Conservation (phyloP, 768 basidiomycete genomes). For the Dioszegia crocea region DNA sequence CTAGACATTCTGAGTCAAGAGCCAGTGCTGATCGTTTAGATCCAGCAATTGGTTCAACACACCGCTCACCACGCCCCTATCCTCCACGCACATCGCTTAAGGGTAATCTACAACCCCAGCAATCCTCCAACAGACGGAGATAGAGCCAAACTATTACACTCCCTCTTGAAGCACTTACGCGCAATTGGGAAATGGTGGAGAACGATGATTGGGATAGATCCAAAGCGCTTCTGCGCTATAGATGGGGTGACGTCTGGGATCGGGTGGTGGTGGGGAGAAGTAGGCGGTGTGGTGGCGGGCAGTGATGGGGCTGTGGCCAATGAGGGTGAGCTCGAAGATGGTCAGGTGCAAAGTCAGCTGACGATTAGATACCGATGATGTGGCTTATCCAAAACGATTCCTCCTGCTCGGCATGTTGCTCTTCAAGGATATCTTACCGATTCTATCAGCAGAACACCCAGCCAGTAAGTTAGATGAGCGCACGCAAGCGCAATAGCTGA, state of each 20-base stretch:
- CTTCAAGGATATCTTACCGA: slow-evolving; percentile 49
- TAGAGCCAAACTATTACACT: slow-evolving; percentile 24
- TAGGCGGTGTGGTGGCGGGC: slow-evolving; percentile 39
- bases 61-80: slow-evolving; percentile 33
- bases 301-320: slow-evolving; percentile 37
- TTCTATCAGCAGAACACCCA: slow-evolving; percentile 37
- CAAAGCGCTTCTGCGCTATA: slow-evolving; percentile 41
- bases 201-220: slow-evolving; percentile 41
- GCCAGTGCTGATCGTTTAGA: background rate
- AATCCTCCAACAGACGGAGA: background rate
- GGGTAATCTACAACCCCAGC: slow-evolving; percentile 10
- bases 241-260: slow-evolving; percentile 35
- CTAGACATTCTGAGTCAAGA: background rate
- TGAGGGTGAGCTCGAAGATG: slow-evolving; percentile 25
- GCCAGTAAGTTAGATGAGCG: slow-evolving; percentile 28
- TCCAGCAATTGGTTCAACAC: slow-evolving; percentile 30
- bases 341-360: background rate
- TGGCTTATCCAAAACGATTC: slow-evolving; percentile 44
- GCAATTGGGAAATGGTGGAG: slow-evolving; percentile 48
- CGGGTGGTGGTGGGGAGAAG: slow-evolving; percentile 50
- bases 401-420: slow-evolving; percentile 45
- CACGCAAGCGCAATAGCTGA: background rate
- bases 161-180: slow-evolving; percentile 42
- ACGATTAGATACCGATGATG: background rate
- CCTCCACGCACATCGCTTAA: slow-evolving; percentile 34